Evolutionary conservation across 768 basidiomycete genomes (phyloP).

Genomic region (Termitomyces sp.): DNA sequence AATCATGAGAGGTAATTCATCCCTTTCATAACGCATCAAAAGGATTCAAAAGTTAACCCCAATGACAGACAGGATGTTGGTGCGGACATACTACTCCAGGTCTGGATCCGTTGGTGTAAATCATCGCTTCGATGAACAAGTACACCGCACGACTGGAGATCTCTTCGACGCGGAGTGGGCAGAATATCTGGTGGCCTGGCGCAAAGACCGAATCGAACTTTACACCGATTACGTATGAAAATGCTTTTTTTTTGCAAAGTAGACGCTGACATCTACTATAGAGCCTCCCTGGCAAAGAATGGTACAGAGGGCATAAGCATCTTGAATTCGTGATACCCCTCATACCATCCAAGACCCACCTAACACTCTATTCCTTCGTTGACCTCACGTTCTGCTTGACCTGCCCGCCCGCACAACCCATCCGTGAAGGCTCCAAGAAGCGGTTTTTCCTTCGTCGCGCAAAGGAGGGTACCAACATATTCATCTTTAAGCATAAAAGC

Average conservation of each 20-base stretch:
- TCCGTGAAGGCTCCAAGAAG: conserved; percentile 33
- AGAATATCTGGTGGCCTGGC: conserved; percentile 87
- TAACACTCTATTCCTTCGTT: conserved; percentile 86
- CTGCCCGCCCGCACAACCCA: conserved; percentile 53
- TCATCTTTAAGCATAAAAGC: conserved; percentile 80
- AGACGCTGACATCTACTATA: conserved; percentile 25
- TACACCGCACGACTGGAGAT: conserved; percentile 60
- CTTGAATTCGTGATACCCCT: conserved; percentile 81
- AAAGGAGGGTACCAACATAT: conserved; percentile 76
- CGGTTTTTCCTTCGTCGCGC: conserved; percentile 46
- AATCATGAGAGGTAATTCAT: conserved; percentile 64
- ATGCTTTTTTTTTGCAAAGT: not conserved
- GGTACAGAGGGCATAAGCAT: conserved; percentile 67
- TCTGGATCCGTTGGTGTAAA: conserved; percentile 37
- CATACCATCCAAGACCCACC: conserved; percentile 50
- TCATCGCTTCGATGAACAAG: conserved; percentile 58
- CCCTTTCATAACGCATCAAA: conserved; percentile 9
- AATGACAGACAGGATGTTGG: conserved; percentile 80
- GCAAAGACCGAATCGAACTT: conserved; percentile 71
- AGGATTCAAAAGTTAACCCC: not conserved
- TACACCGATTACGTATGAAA: conserved; percentile 77
- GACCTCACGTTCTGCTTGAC: conserved; percentile 81
- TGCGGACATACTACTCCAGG: conserved; percentile 67
- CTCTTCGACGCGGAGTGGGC: conserved; percentile 65
- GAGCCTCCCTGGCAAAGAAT: conserved; percentile 66